Conservation (phyloP, 2,329 filamentous ascomycete genomes). For the Calonectria hongkongensis region DNA sequence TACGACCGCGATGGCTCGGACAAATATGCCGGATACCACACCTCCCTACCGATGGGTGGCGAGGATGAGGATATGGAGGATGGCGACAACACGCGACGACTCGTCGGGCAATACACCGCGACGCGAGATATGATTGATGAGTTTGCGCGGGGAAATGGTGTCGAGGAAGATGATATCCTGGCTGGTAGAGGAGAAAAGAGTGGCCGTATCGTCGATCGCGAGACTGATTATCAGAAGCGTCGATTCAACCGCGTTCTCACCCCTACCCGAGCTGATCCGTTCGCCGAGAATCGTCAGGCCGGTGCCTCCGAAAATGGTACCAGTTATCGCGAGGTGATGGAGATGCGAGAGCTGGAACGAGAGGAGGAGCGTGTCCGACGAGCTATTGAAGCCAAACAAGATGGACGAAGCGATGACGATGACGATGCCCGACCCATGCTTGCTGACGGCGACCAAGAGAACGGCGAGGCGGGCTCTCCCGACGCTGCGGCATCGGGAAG, state of each 20-base stretch:
- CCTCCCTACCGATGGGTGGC: slow-evolving; percentile 87
- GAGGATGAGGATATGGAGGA: slow-evolving; percentile 87
- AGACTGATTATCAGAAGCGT: slow-evolving; percentile 98
- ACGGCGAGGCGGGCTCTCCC: slow-evolving; percentile 80
- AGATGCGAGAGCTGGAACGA: slow-evolving; percentile 89
- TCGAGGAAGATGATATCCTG: slow-evolving; percentile 94
- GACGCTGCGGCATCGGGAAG: slow-evolving; percentile 77
- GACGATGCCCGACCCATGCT: slow-evolving; percentile 84
- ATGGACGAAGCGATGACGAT: slow-evolving; percentile 74
- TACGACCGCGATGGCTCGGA: slow-evolving; percentile 87
- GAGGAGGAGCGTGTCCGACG: slow-evolving; percentile 92
- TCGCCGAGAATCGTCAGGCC: slow-evolving; percentile 83
- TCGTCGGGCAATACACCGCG: slow-evolving; percentile 97
- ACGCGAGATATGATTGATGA: slow-evolving; percentile 95
- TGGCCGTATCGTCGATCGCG: slow-evolving; percentile 91
- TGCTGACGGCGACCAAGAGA: slow-evolving; percentile 84
- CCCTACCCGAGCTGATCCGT: slow-evolving; percentile 89
- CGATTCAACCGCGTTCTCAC: slow-evolving; percentile 92
- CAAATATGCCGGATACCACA: slow-evolving; percentile 92
- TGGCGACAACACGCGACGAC: slow-evolving; percentile 81
- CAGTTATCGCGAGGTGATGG: slow-evolving; percentile 94
- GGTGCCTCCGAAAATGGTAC: slow-evolving; percentile 82
- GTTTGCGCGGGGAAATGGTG: slow-evolving; percentile 88
- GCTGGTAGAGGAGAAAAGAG: slow-evolving; percentile 89
- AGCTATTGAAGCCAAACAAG: slow-evolving; percentile 84